phyloP scores from a whole-genome alignment of 169 alveolate genomes.

The Plasmodium berghei region DNA sequence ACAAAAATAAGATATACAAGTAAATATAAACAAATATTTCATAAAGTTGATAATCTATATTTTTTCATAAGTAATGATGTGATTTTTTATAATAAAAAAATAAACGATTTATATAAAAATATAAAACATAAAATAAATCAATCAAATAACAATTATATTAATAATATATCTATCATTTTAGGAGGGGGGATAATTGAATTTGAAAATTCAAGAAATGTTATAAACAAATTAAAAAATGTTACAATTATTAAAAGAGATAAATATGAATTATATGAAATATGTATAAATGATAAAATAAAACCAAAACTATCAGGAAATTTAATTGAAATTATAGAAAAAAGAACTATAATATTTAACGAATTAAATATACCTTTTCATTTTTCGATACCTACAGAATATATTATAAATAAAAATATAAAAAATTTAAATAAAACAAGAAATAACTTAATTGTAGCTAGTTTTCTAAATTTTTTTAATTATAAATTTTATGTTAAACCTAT shows the following conservation, averaged over 20 bases:
- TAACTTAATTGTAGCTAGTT: constrained; percentile 31
- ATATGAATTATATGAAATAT: constrained; percentile 32
- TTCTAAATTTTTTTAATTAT: constrained; percentile 22
- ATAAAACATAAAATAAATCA: background rate
- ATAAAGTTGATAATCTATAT: background rate
- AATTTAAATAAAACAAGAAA: constrained; percentile 11
- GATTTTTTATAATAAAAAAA: constrained; percentile 33
- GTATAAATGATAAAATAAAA: constrained; percentile 42
- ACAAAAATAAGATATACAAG: background rate
- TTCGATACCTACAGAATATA: constrained; percentile 27
- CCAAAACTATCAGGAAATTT: constrained; percentile 33
- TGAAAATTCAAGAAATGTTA: constrained; percentile 14
- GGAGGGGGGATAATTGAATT: constrained; percentile 67
- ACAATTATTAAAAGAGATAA: constrained; percentile 17
- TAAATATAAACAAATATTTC: background rate
- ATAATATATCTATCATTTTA: constrained; percentile 23
- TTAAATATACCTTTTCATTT: constrained; percentile 36
- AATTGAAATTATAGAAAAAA: constrained; percentile 16
- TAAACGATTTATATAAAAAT: constrained; percentile 4
- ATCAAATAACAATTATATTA: background rate
- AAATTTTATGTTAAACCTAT: constrained; percentile 20
- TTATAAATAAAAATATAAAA: constrained; percentile 8
- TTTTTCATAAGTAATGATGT: constrained; percentile 5
- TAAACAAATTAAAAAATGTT: constrained; percentile 23
- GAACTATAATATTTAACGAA: constrained; percentile 5